Evolutionary conservation across 2,329 filamentous ascomycete species (phyloP).

Genomic region (Neurospora sp.): DNA sequence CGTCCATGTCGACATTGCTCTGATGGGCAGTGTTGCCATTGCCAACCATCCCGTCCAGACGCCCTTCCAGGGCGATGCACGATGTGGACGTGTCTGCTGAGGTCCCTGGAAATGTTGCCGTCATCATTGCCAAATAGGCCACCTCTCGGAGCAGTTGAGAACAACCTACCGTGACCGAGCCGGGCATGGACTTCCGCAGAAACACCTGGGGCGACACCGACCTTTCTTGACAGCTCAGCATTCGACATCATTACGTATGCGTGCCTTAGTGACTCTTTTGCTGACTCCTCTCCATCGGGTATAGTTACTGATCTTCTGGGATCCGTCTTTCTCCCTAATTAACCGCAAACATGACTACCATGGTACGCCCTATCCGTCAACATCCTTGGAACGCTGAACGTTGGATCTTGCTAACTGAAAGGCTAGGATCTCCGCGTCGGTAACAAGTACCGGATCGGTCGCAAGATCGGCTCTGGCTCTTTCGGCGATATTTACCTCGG

Average conservation of each 20-base stretch:
- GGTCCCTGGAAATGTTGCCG: background rate
- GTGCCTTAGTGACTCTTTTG: background rate
- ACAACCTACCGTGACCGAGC: background rate
- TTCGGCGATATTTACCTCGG: slow-evolving; percentile 99
- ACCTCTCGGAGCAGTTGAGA: background rate
- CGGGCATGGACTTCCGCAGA: background rate
- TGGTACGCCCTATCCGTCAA: slow-evolving; percentile 29
- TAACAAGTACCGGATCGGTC: slow-evolving; percentile 99
- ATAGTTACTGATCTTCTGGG: background rate
- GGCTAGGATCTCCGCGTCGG: slow-evolving; percentile 90
- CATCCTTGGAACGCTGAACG: background rate
- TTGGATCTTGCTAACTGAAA: slow-evolving; percentile 4
- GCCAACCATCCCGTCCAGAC: background rate
- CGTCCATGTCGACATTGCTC: background rate
- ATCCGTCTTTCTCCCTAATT: background rate
- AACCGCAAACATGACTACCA: slow-evolving; percentile 37
- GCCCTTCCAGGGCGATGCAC: background rate
- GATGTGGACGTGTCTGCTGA: background rate
- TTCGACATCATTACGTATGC: background rate
- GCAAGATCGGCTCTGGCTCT: slow-evolving; percentile 95
- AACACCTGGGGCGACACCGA: background rate
- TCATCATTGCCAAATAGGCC: background rate
- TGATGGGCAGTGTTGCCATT: background rate
- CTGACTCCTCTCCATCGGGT: background rate
- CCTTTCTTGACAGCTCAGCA: background rate